Evolutionary conservation across 805 yeast genomes (phyloP).

Genomic region (Saccharomycopsis guyanensis): DNA sequence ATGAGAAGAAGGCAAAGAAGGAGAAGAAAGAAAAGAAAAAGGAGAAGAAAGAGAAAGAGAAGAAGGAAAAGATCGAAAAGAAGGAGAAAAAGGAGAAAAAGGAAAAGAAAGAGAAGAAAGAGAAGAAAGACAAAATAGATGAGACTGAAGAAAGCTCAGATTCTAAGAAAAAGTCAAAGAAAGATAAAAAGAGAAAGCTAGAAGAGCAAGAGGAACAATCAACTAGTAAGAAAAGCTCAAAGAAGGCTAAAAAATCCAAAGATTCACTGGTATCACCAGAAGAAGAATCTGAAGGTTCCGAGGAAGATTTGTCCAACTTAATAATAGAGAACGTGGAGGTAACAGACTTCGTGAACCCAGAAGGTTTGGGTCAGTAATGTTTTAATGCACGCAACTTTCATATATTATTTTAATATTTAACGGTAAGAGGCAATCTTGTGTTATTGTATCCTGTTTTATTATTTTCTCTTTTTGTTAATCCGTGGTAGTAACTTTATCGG

Average conservation of each 20-base stretch:
- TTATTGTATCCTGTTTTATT: no score
- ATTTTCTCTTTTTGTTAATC: no score
- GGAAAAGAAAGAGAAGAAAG: slow-evolving; percentile 17
- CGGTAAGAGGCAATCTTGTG: no score
- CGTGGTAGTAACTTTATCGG: no score
- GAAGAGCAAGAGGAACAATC: no score
- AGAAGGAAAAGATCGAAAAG: slow-evolving; percentile 18
- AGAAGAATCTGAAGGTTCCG: not conserved
- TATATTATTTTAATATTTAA: no score
- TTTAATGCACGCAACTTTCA: no score
- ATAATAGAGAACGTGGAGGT: slow-evolving; percentile 15
- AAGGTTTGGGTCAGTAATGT: no score
- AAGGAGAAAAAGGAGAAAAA: slow-evolving; percentile 12
- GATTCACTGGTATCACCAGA: no score
- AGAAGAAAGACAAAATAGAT: slow-evolving; percentile 15
- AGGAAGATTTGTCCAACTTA: not conserved
- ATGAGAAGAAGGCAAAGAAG: not conserved
- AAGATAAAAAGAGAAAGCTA: no score
- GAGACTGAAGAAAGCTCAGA: slow-evolving; percentile 3
- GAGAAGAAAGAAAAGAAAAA: slow-evolving; percentile 9
- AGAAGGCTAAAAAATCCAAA: no score
- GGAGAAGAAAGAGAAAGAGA: slow-evolving; percentile 18
- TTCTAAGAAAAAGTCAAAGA: not conserved
- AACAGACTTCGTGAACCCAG: slow-evolving; percentile 50
- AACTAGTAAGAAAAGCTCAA: no score